Evolutionary conservation across 2,329 filamentous ascomycete genomes (phyloP).

Genomic region (Cercospora zeae-maydis): DNA sequence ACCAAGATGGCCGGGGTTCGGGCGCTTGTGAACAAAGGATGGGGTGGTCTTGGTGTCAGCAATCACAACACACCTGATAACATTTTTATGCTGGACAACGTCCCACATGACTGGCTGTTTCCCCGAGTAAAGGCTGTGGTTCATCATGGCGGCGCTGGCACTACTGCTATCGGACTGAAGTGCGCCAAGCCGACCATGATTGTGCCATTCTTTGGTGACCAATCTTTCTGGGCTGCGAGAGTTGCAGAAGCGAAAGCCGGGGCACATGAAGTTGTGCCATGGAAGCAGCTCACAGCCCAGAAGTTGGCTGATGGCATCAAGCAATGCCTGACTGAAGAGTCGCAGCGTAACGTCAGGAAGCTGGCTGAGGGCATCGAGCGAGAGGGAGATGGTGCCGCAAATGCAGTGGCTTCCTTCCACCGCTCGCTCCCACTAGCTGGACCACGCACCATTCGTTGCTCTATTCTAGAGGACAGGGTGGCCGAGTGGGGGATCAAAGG

Average conservation of each 20-base stretch:
- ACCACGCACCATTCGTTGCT: conserved; percentile 58
- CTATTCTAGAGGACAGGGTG: conserved; percentile 59
- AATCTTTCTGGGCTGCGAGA: conserved; percentile 74
- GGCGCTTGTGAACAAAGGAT: conserved; percentile 70
- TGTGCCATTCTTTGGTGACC: conserved; percentile 76
- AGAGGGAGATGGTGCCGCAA: conserved; percentile 65
- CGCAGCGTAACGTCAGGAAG: conserved; percentile 54
- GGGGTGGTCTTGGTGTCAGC: conserved; percentile 64
- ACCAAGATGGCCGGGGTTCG: conserved; percentile 63
- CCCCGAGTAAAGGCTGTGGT: conserved; percentile 63
- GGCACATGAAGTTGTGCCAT: conserved; percentile 60
- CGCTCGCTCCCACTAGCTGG: conserved; percentile 52
- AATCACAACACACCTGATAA: conserved; percentile 59
- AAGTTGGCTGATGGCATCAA: conserved; percentile 67
- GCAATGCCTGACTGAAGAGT: conserved; percentile 61
- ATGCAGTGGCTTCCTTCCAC: conserved; percentile 67
- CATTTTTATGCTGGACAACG: conserved; percentile 69
- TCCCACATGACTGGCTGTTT: conserved; percentile 74
- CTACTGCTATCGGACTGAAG: conserved; percentile 69
- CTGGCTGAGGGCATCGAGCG: conserved; percentile 62
- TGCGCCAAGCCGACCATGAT: conserved; percentile 70
- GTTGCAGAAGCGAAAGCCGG: conserved; percentile 62
- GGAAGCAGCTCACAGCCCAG: conserved; percentile 63
- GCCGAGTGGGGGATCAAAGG: conserved; percentile 65
- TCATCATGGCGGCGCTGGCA: conserved; percentile 75